These are phyloP conservation scores for Picea abies DNA, from an alignment of 83 land plant species.

Conservation along the genomic window DNA sequence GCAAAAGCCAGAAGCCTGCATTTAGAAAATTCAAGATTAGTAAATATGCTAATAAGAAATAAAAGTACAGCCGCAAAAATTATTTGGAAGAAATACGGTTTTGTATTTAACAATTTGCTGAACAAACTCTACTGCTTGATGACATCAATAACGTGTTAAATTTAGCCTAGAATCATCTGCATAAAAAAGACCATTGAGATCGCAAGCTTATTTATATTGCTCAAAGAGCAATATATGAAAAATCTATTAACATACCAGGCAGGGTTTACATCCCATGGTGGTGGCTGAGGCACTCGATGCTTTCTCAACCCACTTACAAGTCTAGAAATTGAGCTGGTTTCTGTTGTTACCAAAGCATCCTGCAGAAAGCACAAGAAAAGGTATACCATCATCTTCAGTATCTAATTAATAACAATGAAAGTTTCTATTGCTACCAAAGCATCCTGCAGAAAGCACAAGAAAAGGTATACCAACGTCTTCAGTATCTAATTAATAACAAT, in stretches of 20 bases:
- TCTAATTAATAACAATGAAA: no score
- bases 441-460: conserved; percentile 27
- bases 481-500: no score
- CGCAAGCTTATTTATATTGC: neutral
- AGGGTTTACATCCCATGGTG: conserved; percentile 33
- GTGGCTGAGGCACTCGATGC: conserved; percentile 35
- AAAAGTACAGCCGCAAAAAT: neutral
- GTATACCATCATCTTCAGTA: neutral
- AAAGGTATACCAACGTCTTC: neutral
- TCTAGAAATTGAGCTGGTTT: conserved; percentile 38
- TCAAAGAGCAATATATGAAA: neutral
- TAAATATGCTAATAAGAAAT: neutral
- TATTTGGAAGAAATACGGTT: neutral
- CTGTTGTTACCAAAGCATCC: conserved; percentile 41
- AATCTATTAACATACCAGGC: conserved; percentile 18
- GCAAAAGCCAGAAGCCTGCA: conserved; percentile 52
- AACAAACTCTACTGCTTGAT: conserved; percentile 2
- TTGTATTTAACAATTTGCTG: neutral
- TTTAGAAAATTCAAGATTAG: neutral
- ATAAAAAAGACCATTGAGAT: neutral
- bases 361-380: conserved; percentile 23
- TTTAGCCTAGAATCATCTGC: neutral
- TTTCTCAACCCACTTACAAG: conserved; percentile 39
- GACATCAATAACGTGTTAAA: neutral
- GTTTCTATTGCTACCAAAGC: conserved; percentile 40